Evolutionary conservation across 2,329 filamentous ascomycete species (phyloP).

Genomic region (Epichloe uncinata): DNA sequence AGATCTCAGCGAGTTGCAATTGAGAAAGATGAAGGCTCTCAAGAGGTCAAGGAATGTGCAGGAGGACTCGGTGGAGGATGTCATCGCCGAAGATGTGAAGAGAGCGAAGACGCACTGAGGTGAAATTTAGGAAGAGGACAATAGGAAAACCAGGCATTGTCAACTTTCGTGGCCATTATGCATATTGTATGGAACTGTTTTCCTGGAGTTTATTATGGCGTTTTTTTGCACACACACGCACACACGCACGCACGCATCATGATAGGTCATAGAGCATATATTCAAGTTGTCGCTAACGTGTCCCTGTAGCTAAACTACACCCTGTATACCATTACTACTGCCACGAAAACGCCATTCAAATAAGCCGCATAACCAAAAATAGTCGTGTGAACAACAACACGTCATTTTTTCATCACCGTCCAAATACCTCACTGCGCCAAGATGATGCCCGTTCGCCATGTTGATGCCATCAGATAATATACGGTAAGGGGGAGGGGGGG

Average conservation of each 20-base stretch:
- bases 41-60: slow-evolving; percentile 64
- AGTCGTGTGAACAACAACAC: not conserved
- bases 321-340: too few species aligned
- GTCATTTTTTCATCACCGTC: not conserved
- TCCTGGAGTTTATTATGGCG: not conserved
- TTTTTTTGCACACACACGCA: not conserved
- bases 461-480: not conserved
- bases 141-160: not conserved
- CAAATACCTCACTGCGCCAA: not conserved
- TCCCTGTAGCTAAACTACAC: too few species aligned
- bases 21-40: slow-evolving; percentile 97
- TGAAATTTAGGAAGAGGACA: not conserved
- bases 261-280: not conserved
- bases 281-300: too few species aligned
- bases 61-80: slow-evolving; percentile 33
- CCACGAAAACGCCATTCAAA: too few species aligned
- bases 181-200: not conserved
- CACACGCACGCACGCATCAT: not conserved
- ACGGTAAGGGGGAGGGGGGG: too few species aligned
- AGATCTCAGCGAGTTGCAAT: slow-evolving; percentile 77
- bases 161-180: slow-evolving; percentile 7
- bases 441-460: not conserved
- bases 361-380: too few species aligned
- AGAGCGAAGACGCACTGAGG: slow-evolving; percentile 18
- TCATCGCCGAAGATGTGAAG: slow-evolving; percentile 24